Conservation (phyloP, 768 basidiomycete genomes). For the Leccinum ochraceum region DNA sequence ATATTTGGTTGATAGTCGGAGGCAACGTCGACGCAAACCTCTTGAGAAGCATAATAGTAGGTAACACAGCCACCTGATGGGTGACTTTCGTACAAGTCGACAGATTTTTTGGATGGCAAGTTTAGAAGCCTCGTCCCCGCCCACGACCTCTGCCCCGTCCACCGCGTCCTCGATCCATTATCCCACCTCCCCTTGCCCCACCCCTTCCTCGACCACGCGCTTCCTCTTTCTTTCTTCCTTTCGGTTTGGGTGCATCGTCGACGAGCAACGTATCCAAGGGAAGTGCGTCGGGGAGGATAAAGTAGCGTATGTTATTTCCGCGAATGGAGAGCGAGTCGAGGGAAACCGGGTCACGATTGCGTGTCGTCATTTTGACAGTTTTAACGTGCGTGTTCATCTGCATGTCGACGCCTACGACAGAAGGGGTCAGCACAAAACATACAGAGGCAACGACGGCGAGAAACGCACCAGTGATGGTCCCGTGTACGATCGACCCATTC, state of each 20-base stretch:
- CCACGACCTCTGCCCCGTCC: conserved; percentile 58
- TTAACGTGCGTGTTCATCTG: conserved; percentile 99
- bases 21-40: conserved; percentile 35
- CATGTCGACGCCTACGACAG: conserved; percentile 85
- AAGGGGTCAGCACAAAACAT: conserved; percentile 3
- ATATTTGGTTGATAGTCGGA: conserved; percentile 39
- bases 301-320: conserved; percentile 96
- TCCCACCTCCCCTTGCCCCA: conserved; percentile 41
- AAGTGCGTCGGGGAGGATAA: conserved; percentile 95
- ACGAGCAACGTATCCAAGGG: conserved; percentile 96
- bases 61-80: conserved; percentile 29
- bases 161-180: conserved; percentile 52
- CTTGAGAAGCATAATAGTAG: conserved; percentile 26
- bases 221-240: conserved; percentile 88
- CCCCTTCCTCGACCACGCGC: conserved; percentile 52
- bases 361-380: conserved; percentile 94
- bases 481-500: conserved; percentile 93
- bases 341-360: conserved; percentile 83
- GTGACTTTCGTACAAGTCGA: neutral
- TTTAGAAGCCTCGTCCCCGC: conserved; percentile 43
- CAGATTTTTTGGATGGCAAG: neutral
- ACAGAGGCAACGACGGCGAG: neutral
- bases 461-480: conserved; percentile 89
- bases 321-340: conserved; percentile 93
- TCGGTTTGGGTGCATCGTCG: conserved; percentile 97